A percentile compares a stretch with the other conserved stretches of the same genome.
Conservation (phyloP, 345 rosid species). For the Populus nigra region DNA sequence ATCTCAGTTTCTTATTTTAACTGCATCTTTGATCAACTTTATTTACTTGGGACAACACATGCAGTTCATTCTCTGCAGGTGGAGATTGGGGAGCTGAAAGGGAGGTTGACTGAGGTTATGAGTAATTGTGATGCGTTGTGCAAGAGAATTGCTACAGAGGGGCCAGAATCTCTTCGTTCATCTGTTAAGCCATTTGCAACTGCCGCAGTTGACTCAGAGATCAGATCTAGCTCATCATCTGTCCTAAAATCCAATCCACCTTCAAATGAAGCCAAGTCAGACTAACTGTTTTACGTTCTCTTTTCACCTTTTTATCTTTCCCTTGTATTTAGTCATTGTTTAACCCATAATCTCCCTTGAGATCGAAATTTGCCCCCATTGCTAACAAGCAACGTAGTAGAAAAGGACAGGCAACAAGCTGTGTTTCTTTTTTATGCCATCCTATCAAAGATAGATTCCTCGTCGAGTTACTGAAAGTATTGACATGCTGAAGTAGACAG, state of each 20-base stretch:
- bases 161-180: slow-evolving; percentile 70
- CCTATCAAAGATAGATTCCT: background rate
- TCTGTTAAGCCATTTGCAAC: slow-evolving; percentile 48
- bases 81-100: slow-evolving; percentile 88
- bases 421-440: background rate
- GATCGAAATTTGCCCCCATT: background rate
- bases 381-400: no score
- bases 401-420: background rate
- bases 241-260: slow-evolving; percentile 4
- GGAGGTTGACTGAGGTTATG: slow-evolving; percentile 80
- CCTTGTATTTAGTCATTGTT: slow-evolving; percentile 6
- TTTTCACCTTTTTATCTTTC: background rate
- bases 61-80: slow-evolving; percentile 84
- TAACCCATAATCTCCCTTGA: background rate
- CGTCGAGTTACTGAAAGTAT: background rate
- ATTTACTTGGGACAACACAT: slow-evolving; percentile 4
- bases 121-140: slow-evolving; percentile 74
- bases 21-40: background rate
- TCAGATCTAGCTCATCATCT: slow-evolving; percentile 20
- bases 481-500: background rate
- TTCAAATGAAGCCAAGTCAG: slow-evolving; percentile 12
- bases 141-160: slow-evolving; percentile 70
- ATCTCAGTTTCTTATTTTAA: background rate
- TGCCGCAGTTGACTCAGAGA: slow-evolving; percentile 26
- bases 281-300: background rate